Conservation (phyloP, 1,139 yeast genomes). For the Protomyces arabidopsidicola region DNA sequence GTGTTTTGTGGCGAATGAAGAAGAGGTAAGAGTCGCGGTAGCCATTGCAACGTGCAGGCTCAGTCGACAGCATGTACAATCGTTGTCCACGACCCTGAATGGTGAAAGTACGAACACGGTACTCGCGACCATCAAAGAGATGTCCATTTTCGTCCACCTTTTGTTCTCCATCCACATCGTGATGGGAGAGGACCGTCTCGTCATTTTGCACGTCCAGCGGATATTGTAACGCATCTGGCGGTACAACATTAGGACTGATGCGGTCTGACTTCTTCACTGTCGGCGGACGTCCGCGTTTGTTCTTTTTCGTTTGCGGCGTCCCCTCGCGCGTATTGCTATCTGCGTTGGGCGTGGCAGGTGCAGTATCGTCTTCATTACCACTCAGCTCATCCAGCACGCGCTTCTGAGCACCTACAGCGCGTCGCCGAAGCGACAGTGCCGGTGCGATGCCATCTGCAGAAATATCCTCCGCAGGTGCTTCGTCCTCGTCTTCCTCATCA, state of each 20-base stretch:
- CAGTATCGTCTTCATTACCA: conserved; percentile 39
- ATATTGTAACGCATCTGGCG: conserved; percentile 31
- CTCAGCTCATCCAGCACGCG: conserved; percentile 1
- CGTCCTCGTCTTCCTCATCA: conserved; percentile 29
- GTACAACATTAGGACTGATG: conserved; percentile 13
- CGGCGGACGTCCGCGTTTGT: conserved; percentile 34
- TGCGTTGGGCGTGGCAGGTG: conserved; percentile 31
- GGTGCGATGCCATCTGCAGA: conserved; percentile 32
- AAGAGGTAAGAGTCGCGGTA: conserved; percentile 87
- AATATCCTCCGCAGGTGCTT: conserved; percentile 34
- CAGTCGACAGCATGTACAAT: conserved; percentile 85
- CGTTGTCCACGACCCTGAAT: conserved; percentile 67
- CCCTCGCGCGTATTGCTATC: conserved; percentile 25
- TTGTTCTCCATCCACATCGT: conserved; percentile 69
- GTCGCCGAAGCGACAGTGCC: not conserved
- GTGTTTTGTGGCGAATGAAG: conserved; percentile 73
- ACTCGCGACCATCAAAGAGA: conserved; percentile 70
- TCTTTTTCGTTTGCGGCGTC: conserved; percentile 34
- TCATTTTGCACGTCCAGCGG: conserved; percentile 60
- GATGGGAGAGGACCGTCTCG: conserved; percentile 69
- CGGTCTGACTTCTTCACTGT: not conserved
- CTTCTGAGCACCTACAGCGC: not conserved
- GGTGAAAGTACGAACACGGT: conserved; percentile 75
- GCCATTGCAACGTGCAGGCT: conserved; percentile 92
- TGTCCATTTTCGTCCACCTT: conserved; percentile 69